A percentile compares a stretch with the other conserved stretches of the same genome.
Evolutionary conservation across 2,329 filamentous ascomycete genomes (phyloP).

Genomic region (Sarocladiaceae sp.): DNA sequence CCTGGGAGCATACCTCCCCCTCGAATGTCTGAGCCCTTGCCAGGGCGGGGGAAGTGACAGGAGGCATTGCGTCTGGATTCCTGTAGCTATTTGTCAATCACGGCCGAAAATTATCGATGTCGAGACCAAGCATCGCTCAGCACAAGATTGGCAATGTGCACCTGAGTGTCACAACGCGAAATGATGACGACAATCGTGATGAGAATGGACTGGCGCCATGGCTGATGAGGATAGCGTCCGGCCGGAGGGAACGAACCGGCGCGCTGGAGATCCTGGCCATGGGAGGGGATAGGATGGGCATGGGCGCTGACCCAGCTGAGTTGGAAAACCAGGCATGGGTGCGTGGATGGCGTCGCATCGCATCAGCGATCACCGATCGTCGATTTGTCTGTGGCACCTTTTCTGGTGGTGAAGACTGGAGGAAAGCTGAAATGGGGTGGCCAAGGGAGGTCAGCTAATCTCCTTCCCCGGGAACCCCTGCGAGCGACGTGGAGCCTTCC

Average conservation of each 20-base stretch:
- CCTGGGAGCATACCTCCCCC: no score
- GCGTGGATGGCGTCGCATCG: constrained; percentile 4
- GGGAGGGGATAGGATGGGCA: neutral
- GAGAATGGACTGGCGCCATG: constrained; percentile 1
- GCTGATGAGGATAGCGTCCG: constrained; percentile 3
- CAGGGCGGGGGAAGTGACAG: no score
- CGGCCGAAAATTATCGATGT: no score
- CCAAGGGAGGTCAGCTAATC: constrained; percentile 2
- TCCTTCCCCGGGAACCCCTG: constrained; percentile 1
- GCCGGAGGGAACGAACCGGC: constrained; percentile 2
- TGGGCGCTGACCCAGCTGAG: no score
- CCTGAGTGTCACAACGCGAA: neutral
- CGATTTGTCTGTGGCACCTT: neutral
- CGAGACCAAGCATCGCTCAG: no score
- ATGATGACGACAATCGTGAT: constrained; percentile 3
- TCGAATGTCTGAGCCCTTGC: no score
- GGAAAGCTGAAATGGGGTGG: neutral
- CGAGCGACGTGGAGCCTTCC: constrained; percentile 2
- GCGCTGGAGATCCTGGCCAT: neutral
- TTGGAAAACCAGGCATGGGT: no score
- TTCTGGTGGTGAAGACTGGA: neutral
- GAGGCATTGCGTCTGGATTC: no score
- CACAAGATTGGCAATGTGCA: neutral
- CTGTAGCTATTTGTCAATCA: no score
- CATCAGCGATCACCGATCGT: constrained; percentile 8